Base-by-base conservation (phyloP, 2,329 filamentous ascomycete genomes). In the Penicillium oxalicum region DNA sequence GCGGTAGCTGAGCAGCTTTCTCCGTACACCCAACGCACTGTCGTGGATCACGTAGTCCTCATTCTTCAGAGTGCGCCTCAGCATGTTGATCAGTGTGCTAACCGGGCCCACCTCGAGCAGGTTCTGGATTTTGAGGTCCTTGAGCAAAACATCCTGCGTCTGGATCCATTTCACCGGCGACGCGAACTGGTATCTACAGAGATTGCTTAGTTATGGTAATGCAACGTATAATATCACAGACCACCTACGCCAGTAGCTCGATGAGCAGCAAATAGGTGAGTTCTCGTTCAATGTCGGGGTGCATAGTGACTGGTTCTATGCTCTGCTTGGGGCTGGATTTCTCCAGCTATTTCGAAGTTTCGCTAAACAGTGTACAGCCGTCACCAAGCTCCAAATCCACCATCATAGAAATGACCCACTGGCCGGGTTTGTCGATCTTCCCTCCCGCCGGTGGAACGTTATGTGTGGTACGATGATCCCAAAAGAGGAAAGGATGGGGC, bases 41-140 rank as follows among this genome's bases (percentile, higher is more conserved):
- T 39, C 36, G 4, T 39, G 36, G 36, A 39, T 39, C 36, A 39
- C 36, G 13, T 39, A 39, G 36, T 39, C 13, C 36, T 39, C 36
- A 39, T 39, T 39, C 18, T 46, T 26, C 36, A 46, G 38, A 18
- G 64, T 69, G 45, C 60, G 58, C 51, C 64, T 64, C 29, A 62
- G 58, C 66, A 70, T 70, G 26, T 56, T 61, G 9, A 56, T 57
- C 39, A 71, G 47, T 2, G 60, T 66, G 28, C 62, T 52, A n/a
- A 60, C 56, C 1, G 68, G 68, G 12, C 68, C 69, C 40, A 70
- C 61, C 54, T 70, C 68, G 45, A 71, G 57, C 26, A 67, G 46
- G 34, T 62, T 56, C 41, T 66, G 59, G 26, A 56, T 61, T 18
- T 56, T 49, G 26, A 51, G 49, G 2, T 60, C 54, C 12, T 47